These are phyloP conservation scores for Penicillium robsamsonii DNA, from an alignment of 495 filamentous ascomycete species.

Conservation along the genomic window DNA sequence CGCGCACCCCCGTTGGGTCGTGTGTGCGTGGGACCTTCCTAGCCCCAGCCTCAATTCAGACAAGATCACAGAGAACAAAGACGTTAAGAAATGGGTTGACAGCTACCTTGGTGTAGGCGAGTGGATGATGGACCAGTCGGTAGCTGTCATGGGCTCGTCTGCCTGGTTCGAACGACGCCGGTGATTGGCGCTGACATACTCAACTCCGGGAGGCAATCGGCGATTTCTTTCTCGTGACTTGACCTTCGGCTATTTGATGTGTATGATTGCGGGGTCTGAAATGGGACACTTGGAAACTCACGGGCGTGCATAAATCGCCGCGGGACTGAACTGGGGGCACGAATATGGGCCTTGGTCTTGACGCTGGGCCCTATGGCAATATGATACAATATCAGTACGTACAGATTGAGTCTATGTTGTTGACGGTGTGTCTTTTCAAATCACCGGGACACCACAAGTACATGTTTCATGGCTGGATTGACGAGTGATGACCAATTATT, in stretches of 20 bases:
- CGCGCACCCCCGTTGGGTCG: slow-evolving; percentile 34
- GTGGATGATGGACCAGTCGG: slow-evolving; percentile 96
- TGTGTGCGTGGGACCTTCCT: slow-evolving; percentile 38
- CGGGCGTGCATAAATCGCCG: not conserved
- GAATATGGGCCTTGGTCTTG: not conserved
- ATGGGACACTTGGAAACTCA: not conserved
- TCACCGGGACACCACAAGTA: not conserved
- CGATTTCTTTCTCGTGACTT: slow-evolving; percentile 11
- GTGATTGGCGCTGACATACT: slow-evolving; percentile 41
- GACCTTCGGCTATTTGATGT: slow-evolving; percentile 12
- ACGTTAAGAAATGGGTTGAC: slow-evolving; percentile 85
- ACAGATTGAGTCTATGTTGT: slow-evolving; percentile 1
- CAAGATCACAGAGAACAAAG: slow-evolving; percentile 77
- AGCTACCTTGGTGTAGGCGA: slow-evolving; percentile 95
- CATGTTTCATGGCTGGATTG: slow-evolving; percentile 12
- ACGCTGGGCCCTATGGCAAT: not conserved
- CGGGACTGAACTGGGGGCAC: not conserved
- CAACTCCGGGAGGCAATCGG: slow-evolving; percentile 5
- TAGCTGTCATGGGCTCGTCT: slow-evolving; percentile 83
- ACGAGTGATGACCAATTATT: slow-evolving; percentile 24
- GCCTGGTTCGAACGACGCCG: slow-evolving; percentile 86
- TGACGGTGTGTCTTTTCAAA: not conserved
- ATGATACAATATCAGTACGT: slow-evolving; percentile 7
- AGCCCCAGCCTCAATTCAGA: slow-evolving; percentile 87
- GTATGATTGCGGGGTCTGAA: not conserved